phyloP scores from a whole-genome alignment of 129 eudicot genomes.

The Cynara cardunculus region DNA sequence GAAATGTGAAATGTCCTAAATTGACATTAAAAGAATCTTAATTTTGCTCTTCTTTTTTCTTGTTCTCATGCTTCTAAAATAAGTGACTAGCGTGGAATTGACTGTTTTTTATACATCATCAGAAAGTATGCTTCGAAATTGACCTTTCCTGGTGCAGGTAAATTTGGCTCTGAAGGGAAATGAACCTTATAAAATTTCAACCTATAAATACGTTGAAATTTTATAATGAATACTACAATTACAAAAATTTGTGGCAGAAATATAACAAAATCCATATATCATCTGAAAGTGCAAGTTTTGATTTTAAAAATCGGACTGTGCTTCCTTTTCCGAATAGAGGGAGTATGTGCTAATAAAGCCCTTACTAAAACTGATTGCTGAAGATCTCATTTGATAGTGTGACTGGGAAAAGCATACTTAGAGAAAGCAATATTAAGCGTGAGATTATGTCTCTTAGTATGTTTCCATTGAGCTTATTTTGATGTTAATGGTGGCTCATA shows the following conservation, averaged over 20 bases:
- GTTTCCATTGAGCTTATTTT: conserved; percentile 10
- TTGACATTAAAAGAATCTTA: too few relatives aligned
- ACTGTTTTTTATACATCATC: not conserved
- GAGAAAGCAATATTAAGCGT: conserved; percentile 1
- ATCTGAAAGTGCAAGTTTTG: not conserved
- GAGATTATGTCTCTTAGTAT: not conserved
- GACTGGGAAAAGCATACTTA: not conserved
- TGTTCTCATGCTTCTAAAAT: too few relatives aligned
- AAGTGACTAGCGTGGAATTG: not conserved
- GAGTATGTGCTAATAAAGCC: not conserved
- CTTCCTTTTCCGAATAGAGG: not conserved
- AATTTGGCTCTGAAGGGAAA: not conserved
- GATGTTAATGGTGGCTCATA: conserved; percentile 1
- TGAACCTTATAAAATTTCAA: not conserved
- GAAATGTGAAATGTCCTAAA: conserved; percentile 4
- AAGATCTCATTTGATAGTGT: conserved; percentile 5
- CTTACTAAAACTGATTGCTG: conserved; percentile 5
- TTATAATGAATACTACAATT: not conserved
- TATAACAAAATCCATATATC: not conserved
- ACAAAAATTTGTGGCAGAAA: not conserved
- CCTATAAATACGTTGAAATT: not conserved
- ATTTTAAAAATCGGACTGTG: not conserved
- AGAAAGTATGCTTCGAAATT: not conserved
- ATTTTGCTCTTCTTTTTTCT: too few relatives aligned
- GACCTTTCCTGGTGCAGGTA: not conserved